Conservation (phyloP, 768 basidiomycete genomes). For the Nidula microcarpa region DNA sequence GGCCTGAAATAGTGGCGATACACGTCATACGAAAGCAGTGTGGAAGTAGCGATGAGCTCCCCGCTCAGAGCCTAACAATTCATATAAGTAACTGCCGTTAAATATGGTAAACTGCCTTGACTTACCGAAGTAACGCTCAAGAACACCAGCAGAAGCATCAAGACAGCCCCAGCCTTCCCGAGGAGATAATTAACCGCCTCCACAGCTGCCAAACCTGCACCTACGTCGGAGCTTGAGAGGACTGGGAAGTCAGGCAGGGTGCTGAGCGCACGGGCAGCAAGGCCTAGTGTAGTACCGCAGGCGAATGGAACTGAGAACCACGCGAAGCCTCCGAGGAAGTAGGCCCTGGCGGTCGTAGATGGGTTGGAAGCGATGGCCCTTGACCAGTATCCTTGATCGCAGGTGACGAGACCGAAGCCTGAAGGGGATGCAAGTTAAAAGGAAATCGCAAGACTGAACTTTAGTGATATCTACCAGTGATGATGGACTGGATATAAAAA, state of each 20-base stretch:
- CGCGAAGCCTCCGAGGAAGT: slow-evolving; percentile 33
- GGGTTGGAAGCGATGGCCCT: slow-evolving; percentile 32
- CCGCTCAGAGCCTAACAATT: slow-evolving; percentile 18
- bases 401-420: slow-evolving; percentile 15
- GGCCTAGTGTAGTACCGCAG: slow-evolving; percentile 31
- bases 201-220: slow-evolving; percentile 30
- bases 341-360: slow-evolving; percentile 29
- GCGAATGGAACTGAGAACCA: slow-evolving; percentile 37
- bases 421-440: no score
- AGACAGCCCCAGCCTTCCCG: slow-evolving; percentile 29
- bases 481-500: slow-evolving; percentile 4
- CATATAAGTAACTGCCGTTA: neutral
- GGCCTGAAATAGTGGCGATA: slow-evolving; percentile 20
- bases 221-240: slow-evolving; percentile 19
- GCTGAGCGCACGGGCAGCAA: slow-evolving; percentile 23
- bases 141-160: slow-evolving; percentile 30
- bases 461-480: neutral
- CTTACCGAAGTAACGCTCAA: slow-evolving; percentile 29
- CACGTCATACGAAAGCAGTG: slow-evolving; percentile 30
- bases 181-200: slow-evolving; percentile 27
- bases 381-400: slow-evolving; percentile 30
- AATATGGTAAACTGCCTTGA: neutral
- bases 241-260: slow-evolving; percentile 19
- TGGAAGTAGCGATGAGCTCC: slow-evolving; percentile 32
- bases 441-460: no score